Evolutionary conservation across 106 monocot genomes (phyloP), one percentile per base, ranked within the genome.

Genomic region (Allium cepa): DNA sequence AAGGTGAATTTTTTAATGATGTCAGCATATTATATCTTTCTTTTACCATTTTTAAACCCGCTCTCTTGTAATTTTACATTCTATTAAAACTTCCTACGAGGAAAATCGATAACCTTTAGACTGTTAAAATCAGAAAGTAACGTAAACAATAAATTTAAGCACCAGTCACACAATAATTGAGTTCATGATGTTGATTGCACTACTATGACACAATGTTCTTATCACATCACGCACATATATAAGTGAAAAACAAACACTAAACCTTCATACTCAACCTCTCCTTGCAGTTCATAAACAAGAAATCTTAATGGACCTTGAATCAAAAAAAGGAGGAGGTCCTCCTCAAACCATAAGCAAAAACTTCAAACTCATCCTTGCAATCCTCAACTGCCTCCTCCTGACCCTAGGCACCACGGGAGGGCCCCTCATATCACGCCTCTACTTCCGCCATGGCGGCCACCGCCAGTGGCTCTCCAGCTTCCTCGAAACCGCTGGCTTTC

Each of bases 381-480:
- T 46, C 46, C 13, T 48, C 16, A 75, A 75, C 68, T 68, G 61
- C 58, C 18, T 62, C 3, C 59, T 75, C 46, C 68, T 94, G 69
- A 61, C 73, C 72, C 26, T 82, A 50, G 56, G 80, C 46, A 84
- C 68, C 68, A 14, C 59, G 26, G 86, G 78, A 48, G 90, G 82
- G 9, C 78, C 77, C 1, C 66, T 94, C 50, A 75, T 90, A 73
- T 70, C 80, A 69, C 87, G 87, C 18, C 48, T 90, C 76, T 90
- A 94, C 76, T 94, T 90, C 80, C 53, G 78, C 26, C 84, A 84
- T 64, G 84, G 84, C 18, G 94, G 90, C 26, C 48, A 57, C 15
- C 84, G 79, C 12, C 27, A 82, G 26, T 94, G 87, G 90, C 74
- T 90, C n/a, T 82, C 94, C 11, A 67, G 75, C 50, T 53, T 79